Percentiles rank a stretch among this genome's conserved stretches.
phyloP scores from a whole-genome alignment of 202 grass and related monocot species.

The Musa balbisiana region DNA sequence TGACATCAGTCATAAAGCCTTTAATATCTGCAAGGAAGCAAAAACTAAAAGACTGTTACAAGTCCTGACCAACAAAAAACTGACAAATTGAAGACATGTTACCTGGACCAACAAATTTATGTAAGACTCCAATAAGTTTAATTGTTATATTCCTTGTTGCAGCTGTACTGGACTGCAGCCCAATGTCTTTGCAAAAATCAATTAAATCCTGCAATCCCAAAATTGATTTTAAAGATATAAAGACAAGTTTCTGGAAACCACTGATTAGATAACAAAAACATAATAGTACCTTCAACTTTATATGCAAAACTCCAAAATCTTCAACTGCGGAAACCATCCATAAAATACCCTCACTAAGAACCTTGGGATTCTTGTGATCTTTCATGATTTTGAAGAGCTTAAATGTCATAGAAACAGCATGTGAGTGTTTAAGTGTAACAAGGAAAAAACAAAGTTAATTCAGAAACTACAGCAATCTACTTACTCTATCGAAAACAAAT shows the following conservation, averaged over 20 bases:
- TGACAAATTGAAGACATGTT: conserved; percentile 23
- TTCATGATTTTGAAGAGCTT: conserved; percentile 99
- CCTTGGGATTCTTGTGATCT: conserved; percentile 98
- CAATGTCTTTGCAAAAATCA: conserved; percentile 96
- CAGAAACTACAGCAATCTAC: neutral
- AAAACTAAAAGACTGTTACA: neutral
- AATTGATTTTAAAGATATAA: conserved; percentile 15
- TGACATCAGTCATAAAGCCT: conserved; percentile 94
- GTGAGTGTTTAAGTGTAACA: conserved; percentile 22
- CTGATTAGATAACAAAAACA: conserved; percentile 7
- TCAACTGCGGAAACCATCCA: conserved; percentile 98
- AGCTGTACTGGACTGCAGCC: conserved; percentile 78
- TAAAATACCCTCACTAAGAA: conserved; percentile 84
- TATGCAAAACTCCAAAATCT: conserved; percentile 79
- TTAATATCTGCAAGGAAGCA: conserved; percentile 67
- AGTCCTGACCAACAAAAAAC: conserved; percentile 6
- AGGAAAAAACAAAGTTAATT: conserved; percentile 24
- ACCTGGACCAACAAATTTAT: conserved; percentile 99
- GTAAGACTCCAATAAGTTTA: conserved; percentile 86
- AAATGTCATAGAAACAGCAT: neutral
- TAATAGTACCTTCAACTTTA: conserved; percentile 79
- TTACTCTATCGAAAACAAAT: conserved; percentile 96
- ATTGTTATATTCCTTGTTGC: conserved; percentile 86
- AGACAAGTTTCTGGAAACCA: neutral
- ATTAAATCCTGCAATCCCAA: conserved; percentile 73